A percentile compares a stretch with the other conserved stretches of the same genome.
Evolutionary conservation across 768 basidiomycete genomes (phyloP).

Genomic region (Leucocoprinus leucothites): DNA sequence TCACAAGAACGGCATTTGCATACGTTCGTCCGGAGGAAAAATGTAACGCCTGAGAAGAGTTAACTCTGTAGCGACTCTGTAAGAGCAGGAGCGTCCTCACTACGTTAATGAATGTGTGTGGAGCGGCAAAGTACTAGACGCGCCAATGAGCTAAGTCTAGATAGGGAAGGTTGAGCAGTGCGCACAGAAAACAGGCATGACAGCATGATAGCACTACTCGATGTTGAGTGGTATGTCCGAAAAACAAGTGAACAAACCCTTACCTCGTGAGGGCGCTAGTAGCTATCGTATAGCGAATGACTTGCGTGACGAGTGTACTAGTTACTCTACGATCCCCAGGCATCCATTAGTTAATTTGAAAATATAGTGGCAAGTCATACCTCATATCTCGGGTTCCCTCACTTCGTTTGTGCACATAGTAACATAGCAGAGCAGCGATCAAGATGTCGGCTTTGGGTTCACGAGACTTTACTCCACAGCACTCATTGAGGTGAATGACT

Average conservation of each 20-base stretch:
- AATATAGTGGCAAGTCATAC: not conserved
- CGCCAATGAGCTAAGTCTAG: not conserved
- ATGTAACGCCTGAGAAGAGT: slow-evolving; percentile 12
- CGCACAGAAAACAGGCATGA: slow-evolving; percentile 12
- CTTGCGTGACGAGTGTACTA: slow-evolving; percentile 1
- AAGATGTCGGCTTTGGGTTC: slow-evolving; percentile 13
- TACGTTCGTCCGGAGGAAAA: slow-evolving; percentile 19
- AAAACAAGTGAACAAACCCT: not conserved
- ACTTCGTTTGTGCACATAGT: slow-evolving; percentile 11
- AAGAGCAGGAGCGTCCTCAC: not conserved
- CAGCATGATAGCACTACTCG: slow-evolving; percentile 12
- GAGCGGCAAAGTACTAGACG: not conserved
- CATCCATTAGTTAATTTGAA: not conserved
- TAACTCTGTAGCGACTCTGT: not conserved
- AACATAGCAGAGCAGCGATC: slow-evolving; percentile 14
- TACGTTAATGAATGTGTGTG: not conserved
- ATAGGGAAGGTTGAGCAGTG: not conserved
- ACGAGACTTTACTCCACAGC: too few species aligned
- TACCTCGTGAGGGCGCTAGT: slow-evolving; percentile 16
- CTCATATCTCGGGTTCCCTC: not conserved
- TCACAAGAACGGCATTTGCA: slow-evolving; percentile 17
- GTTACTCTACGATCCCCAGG: slow-evolving; percentile 4
- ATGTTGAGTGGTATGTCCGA: not conserved
- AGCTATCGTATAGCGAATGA: slow-evolving; percentile 15
- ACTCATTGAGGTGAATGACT: too few species aligned